These are phyloP conservation scores for Funneliformis caledonium DNA, from an alignment of 371 early-diverging fungal genomes.

Conservation along the genomic window DNA sequence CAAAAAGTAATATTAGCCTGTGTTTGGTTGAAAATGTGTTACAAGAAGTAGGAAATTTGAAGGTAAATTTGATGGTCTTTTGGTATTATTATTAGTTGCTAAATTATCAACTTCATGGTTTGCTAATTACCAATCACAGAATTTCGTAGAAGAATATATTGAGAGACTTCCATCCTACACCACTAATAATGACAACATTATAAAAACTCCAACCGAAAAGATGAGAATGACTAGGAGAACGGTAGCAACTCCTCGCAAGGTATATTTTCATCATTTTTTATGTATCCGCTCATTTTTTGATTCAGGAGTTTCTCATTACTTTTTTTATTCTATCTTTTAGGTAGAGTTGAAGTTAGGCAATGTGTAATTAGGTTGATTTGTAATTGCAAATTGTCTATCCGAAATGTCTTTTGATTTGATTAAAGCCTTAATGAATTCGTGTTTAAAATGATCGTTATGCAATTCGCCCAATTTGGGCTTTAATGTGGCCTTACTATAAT, in stretches of 20 bases:
- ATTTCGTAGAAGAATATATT: conserved; percentile 31
- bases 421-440: too few relatives aligned
- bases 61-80: conserved; percentile 9
- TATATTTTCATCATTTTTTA: neutral
- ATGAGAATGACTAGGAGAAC: conserved; percentile 15
- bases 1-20: neutral
- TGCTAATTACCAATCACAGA: conserved; percentile 9
- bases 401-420: too few relatives aligned
- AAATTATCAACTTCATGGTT: conserved; percentile 10
- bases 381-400: too few relatives aligned
- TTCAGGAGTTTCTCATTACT: too few relatives aligned
- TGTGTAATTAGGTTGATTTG: too few relatives aligned
- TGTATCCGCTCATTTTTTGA: too few relatives aligned
- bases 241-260: conserved; percentile 10
- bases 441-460: too few relatives aligned
- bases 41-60: conserved; percentile 20
- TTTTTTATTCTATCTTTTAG: too few relatives aligned
- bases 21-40: conserved; percentile 4
- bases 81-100: neutral
- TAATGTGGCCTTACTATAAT: too few relatives aligned
- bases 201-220: conserved; percentile 2
- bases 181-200: neutral
- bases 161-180: conserved; percentile 12
- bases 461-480: too few relatives aligned
- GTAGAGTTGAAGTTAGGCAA: too few relatives aligned